A percentile compares a stretch with the other conserved stretches of the same genome.
Conservation (phyloP, 164 flowering plant genomes). For the grape (Vitis vinifera) region DNA sequence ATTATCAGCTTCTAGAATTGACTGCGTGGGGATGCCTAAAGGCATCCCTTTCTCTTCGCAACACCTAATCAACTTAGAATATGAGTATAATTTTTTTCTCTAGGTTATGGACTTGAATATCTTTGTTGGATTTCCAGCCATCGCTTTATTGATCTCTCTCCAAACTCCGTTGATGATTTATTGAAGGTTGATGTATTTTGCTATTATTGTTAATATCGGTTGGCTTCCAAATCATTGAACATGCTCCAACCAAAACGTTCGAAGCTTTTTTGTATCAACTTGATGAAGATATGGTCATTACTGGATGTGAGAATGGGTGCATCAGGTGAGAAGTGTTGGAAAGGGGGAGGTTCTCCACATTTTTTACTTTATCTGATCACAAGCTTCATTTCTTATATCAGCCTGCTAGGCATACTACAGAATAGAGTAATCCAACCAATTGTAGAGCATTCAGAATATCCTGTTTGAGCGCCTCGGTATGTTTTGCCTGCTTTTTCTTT, state of each 20-base stretch:
- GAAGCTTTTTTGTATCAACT: conserved; percentile 40
- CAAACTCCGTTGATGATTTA: conserved; percentile 74
- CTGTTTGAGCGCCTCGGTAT: conserved; percentile 91
- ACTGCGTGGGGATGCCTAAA: no score
- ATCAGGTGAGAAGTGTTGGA: conserved; percentile 57
- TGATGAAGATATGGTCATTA: conserved; percentile 85
- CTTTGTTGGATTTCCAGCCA: conserved; percentile 54
- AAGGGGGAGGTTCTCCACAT: background rate
- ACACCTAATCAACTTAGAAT: no score
- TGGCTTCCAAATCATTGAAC: background rate
- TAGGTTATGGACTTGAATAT: background rate
- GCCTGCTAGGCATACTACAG: conserved; percentile 87
- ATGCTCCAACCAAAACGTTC: background rate
- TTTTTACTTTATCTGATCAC: background rate
- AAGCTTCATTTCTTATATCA: conserved; percentile 18
- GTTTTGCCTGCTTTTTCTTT: conserved; percentile 6
- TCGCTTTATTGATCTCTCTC: conserved; percentile 72
- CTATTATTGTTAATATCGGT: background rate
- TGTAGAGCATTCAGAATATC: conserved; percentile 92
- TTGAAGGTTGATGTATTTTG: conserved; percentile 56
- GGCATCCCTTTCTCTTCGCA: no score
- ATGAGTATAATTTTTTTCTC: background rate
- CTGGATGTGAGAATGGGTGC: conserved; percentile 87
- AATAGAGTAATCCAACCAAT: conserved; percentile 91
- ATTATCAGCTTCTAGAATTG: no score